phyloP scores from a whole-genome alignment of 768 basidiomycete species.

The Tricholomella constricta region DNA sequence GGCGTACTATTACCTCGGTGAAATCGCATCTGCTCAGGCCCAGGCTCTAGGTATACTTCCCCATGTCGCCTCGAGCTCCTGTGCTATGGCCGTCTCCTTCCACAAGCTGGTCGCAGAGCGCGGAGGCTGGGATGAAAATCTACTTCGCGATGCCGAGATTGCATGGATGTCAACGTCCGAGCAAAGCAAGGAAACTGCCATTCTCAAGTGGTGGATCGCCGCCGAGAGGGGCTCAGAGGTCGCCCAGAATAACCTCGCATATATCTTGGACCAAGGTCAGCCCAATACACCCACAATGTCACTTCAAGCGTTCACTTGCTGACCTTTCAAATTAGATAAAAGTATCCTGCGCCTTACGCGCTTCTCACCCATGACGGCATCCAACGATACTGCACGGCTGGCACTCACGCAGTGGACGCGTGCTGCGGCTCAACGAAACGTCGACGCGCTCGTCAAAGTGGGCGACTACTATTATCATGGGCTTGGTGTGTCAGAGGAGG shows the following conservation, averaged over 20 bases:
- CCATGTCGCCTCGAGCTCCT: slow-evolving; percentile 67
- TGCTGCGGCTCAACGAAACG: slow-evolving; percentile 89
- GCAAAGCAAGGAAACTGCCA: slow-evolving; percentile 76
- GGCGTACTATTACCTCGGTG: slow-evolving; percentile 91
- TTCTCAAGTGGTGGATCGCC: slow-evolving; percentile 94
- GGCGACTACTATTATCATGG: slow-evolving; percentile 97
- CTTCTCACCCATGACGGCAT: slow-evolving; percentile 70
- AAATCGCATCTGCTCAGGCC: slow-evolving; percentile 69
- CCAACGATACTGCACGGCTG: slow-evolving; percentile 78
- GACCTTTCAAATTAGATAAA: slow-evolving; percentile 49
- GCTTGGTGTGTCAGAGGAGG: slow-evolving; percentile 72
- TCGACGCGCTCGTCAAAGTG: slow-evolving; percentile 97
- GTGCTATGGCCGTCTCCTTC: slow-evolving; percentile 89
- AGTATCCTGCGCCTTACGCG: slow-evolving; percentile 68
- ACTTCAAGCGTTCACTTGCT: background rate
- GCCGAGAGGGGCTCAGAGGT: slow-evolving; percentile 91
- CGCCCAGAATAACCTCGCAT: slow-evolving; percentile 95
- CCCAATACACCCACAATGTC: background rate
- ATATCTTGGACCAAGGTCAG: slow-evolving; percentile 87
- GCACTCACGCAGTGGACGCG: slow-evolving; percentile 94
- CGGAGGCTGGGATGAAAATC: slow-evolving; percentile 84
- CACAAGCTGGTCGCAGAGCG: slow-evolving; percentile 92
- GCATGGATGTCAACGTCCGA: slow-evolving; percentile 72
- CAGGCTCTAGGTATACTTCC: slow-evolving; percentile 42
- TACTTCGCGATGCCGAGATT: slow-evolving; percentile 77